Percentiles rank a stretch among this genome's conserved stretches.
Evolutionary conservation across 2,329 filamentous ascomycete species (phyloP).

Genomic region (Dothideomycetes sp.): DNA sequence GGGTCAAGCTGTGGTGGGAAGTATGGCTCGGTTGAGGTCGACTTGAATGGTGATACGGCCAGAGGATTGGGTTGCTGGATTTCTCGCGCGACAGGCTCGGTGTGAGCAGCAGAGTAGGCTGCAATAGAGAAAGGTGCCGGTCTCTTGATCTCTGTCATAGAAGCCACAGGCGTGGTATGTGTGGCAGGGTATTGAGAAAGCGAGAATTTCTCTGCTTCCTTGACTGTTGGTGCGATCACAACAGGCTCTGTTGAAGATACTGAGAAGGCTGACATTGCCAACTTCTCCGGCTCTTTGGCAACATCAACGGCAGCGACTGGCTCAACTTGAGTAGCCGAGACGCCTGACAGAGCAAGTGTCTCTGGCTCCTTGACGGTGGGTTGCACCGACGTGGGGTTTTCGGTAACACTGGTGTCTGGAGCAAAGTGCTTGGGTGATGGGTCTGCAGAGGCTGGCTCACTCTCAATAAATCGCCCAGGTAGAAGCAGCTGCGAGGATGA

Average conservation of each 20-base stretch:
- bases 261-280: constrained; percentile 5
- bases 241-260: constrained; percentile 14
- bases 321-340: constrained; percentile 25
- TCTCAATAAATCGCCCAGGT: constrained; percentile 1
- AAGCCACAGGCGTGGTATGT: not conserved
- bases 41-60: constrained; percentile 6
- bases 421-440: not conserved
- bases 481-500: not conserved
- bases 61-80: not conserved
- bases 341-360: constrained; percentile 19
- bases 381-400: too few relatives aligned
- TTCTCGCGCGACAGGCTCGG: not conserved
- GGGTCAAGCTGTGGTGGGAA: not conserved
- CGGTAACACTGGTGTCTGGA: too few relatives aligned
- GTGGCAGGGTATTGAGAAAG: not conserved
- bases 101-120: not conserved
- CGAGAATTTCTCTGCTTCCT: constrained; percentile 3
- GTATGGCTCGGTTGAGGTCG: constrained; percentile 1
- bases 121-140: not conserved
- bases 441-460: constrained; percentile 4
- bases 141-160: not conserved
- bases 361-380: constrained; percentile 1
- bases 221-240: not conserved
- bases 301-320: constrained; percentile 15
- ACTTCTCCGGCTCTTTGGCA: not conserved